These are phyloP conservation scores for Cercospora citrullina DNA, from an alignment of 2,329 filamentous ascomycete species.

Conservation along the genomic window DNA sequence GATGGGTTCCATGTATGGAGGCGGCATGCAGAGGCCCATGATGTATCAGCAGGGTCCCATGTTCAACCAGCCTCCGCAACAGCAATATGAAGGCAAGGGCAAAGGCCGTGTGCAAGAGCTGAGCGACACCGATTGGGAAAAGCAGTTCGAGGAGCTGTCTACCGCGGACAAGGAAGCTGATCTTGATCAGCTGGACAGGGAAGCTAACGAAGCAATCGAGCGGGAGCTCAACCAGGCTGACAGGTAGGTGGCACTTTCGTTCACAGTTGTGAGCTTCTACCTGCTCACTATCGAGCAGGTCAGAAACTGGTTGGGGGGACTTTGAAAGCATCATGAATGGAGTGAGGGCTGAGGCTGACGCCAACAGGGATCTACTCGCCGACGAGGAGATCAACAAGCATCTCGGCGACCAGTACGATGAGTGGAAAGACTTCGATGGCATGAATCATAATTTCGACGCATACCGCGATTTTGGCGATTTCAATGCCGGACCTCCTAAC, in stretches of 20 bases:
- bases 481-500: slow-evolving; percentile 42
- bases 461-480: slow-evolving; percentile 49
- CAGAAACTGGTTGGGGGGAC: slow-evolving; percentile 76
- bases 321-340: slow-evolving; percentile 89
- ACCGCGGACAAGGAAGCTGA: slow-evolving; percentile 58
- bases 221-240: slow-evolving; percentile 87
- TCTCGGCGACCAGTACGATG: slow-evolving; percentile 74
- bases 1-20: slow-evolving; percentile 51
- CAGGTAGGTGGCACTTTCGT: slow-evolving; percentile 60
- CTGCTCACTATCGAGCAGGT: slow-evolving; percentile 37
- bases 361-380: slow-evolving; percentile 64
- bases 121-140: slow-evolving; percentile 92
- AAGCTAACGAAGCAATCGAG: slow-evolving; percentile 75
- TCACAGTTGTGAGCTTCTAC: background rate
- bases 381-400: slow-evolving; percentile 63
- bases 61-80: slow-evolving; percentile 46
- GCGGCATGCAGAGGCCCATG: slow-evolving; percentile 44
- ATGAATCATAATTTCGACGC: slow-evolving; percentile 64
- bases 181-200: slow-evolving; percentile 54
- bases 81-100: slow-evolving; percentile 70
- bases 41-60: slow-evolving; percentile 31
- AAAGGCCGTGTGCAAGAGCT: slow-evolving; percentile 83
- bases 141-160: slow-evolving; percentile 89
- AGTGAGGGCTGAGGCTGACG: slow-evolving; percentile 71
- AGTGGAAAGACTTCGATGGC: slow-evolving; percentile 76